Percentiles rank a stretch among this genome's conserved stretches.
Conservation (phyloP, 306 rosid species). For the Glycyrrhiza uralensis region DNA sequence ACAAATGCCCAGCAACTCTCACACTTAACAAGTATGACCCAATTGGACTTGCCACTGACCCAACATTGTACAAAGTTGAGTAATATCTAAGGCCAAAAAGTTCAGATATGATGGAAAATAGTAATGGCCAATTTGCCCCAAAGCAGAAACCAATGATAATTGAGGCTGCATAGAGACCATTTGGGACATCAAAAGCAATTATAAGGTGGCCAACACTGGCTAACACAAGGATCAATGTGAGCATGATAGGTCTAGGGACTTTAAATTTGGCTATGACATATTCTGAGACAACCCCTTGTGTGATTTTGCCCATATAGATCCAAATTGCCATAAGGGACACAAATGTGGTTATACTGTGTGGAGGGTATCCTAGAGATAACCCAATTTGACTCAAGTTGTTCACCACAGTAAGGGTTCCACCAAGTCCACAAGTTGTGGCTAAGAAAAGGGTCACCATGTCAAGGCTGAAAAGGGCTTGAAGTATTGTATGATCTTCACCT, state of each 20-base stretch:
- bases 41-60: slow-evolving; percentile 67
- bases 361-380: slow-evolving; percentile 41
- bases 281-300: slow-evolving; percentile 47
- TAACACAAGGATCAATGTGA: slow-evolving; percentile 36
- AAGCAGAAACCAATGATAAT: slow-evolving; percentile 64
- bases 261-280: slow-evolving; percentile 29
- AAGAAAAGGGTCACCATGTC: slow-evolving; percentile 55
- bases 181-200: slow-evolving; percentile 47
- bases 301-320: slow-evolving; percentile 47
- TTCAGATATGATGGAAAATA: slow-evolving; percentile 76
- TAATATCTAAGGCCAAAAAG: slow-evolving; percentile 73
- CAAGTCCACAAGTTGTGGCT: slow-evolving; percentile 58
- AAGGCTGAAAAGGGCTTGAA: slow-evolving; percentile 58
- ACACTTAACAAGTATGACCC: slow-evolving; percentile 46
- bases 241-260: slow-evolving; percentile 48
- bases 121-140: slow-evolving; percentile 79
- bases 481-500: slow-evolving; percentile 60
- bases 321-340: slow-evolving; percentile 57
- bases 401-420: slow-evolving; percentile 47
- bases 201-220: slow-evolving; percentile 50
- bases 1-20: slow-evolving; percentile 40
- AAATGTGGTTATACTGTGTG: slow-evolving; percentile 41
- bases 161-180: slow-evolving; percentile 59
- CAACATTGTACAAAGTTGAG: slow-evolving; percentile 72
- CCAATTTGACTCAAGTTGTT: slow-evolving; percentile 72